Conservation (phyloP, 495 filamentous ascomycete genomes). For the Aspergillus egyptiacus region DNA sequence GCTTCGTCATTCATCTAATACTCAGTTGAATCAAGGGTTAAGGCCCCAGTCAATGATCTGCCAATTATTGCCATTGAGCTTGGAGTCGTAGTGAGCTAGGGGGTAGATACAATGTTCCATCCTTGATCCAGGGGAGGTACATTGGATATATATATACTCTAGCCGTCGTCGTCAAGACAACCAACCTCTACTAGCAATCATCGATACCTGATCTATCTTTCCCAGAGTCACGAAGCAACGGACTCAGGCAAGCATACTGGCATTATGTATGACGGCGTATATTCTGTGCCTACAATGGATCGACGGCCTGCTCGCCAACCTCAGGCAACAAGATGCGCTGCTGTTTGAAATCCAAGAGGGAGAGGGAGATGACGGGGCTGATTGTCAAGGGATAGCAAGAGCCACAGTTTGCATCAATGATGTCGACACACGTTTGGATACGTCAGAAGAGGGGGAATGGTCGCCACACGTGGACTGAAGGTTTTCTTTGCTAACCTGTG, state of each 20-base stretch:
- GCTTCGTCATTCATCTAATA: too few species aligned
- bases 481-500: slow-evolving; percentile 1
- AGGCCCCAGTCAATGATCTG: too few species aligned
- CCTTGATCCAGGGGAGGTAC: too few species aligned
- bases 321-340: slow-evolving; percentile 3
- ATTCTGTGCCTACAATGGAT: background rate
- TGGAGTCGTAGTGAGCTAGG: background rate
- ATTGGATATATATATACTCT: background rate
- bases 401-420: background rate
- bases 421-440: slow-evolving; percentile 12
- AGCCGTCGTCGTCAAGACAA: slow-evolving; percentile 3
- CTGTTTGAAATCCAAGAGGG: background rate
- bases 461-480: slow-evolving; percentile 16
- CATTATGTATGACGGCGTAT: too few species aligned
- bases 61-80: background rate
- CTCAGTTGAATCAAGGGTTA: slow-evolving; percentile 9
- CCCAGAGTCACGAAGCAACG: background rate
- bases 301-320: background rate
- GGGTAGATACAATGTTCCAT: background rate
- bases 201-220: background rate
- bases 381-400: slow-evolving; percentile 6
- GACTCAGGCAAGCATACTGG: too few species aligned
- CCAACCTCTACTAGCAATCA: background rate
- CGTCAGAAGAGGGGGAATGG: slow-evolving; percentile 5
- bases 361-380: background rate